These are phyloP conservation scores for Canavalia ensiformis DNA, from an alignment of 306 rosid species.

Conservation along the genomic window DNA sequence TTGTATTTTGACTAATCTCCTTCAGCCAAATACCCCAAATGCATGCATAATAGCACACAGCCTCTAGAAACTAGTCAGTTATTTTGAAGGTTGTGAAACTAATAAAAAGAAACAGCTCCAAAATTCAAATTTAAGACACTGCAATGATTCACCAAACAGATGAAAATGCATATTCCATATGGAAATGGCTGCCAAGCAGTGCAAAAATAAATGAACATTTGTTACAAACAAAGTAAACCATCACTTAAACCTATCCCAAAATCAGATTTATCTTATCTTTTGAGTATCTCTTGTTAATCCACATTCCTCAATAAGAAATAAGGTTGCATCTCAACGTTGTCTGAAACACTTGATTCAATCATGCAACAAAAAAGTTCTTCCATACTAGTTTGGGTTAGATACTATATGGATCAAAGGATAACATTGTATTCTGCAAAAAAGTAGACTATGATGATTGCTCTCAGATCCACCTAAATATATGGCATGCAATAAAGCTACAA, in stretches of 20 bases:
- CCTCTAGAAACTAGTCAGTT: background rate
- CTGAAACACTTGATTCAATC: slow-evolving; percentile 20
- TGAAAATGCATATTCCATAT: slow-evolving; percentile 15
- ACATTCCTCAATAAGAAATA: background rate
- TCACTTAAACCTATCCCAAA: slow-evolving; percentile 19
- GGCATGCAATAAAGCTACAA: slow-evolving; percentile 33
- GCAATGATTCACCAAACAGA: slow-evolving; percentile 14
- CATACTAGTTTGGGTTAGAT: background rate
- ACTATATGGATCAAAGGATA: slow-evolving; percentile 18
- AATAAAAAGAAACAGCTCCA: slow-evolving; percentile 1
- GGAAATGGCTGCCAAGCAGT: background rate
- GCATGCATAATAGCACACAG: background rate
- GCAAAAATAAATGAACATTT: slow-evolving; percentile 9
- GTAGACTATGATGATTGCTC: background rate
- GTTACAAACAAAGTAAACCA: slow-evolving; percentile 2
- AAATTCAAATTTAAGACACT: slow-evolving; percentile 11
- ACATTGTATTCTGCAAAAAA: background rate
- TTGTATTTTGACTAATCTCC: background rate
- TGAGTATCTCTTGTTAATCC: background rate
- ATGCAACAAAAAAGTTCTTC: background rate
- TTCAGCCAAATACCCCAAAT: slow-evolving; percentile 20
- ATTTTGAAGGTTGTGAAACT: background rate
- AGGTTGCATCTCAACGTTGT: background rate
- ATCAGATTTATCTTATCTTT: background rate
- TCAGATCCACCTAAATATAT: slow-evolving; percentile 31